phyloP scores from a whole-genome alignment of 164 flowering plant genomes.

The Euptelea pleiosperma region DNA sequence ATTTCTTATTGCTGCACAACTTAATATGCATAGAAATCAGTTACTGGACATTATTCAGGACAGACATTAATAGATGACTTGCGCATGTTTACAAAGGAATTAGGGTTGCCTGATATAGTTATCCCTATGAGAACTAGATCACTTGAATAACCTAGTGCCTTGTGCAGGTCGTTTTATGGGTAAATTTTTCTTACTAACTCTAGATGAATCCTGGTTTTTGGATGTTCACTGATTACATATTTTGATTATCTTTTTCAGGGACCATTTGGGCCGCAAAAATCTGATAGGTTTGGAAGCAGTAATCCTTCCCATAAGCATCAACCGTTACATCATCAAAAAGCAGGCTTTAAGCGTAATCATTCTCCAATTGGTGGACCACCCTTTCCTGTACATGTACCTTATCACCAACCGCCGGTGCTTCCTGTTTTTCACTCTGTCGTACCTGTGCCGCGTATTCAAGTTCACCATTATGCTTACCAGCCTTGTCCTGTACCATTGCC shows the following conservation, averaged over 20 bases:
- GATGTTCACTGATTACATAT: neutral
- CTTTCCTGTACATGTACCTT: slow-evolving; percentile 49
- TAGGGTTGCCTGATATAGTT: too few relatives aligned
- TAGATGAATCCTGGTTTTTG: neutral
- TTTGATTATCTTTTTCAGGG: slow-evolving; percentile 36
- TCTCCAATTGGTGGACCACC: slow-evolving; percentile 49
- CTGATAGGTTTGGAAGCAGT: slow-evolving; percentile 42
- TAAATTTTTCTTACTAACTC: too few relatives aligned
- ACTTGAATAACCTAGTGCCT: too few relatives aligned
- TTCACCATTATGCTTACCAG: slow-evolving; percentile 55
- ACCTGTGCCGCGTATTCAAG: slow-evolving; percentile 48
- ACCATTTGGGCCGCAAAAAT: slow-evolving; percentile 43
- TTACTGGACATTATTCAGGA: too few relatives aligned
- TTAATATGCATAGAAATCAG: too few relatives aligned
- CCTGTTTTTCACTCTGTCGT: slow-evolving; percentile 52
- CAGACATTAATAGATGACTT: too few relatives aligned
- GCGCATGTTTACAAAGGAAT: too few relatives aligned
- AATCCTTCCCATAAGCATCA: slow-evolving; percentile 43
- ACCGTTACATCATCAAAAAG: slow-evolving; percentile 48
- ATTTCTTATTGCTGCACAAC: too few relatives aligned
- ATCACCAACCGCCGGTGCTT: slow-evolving; percentile 46
- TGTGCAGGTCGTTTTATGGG: too few relatives aligned
- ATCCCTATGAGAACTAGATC: too few relatives aligned
- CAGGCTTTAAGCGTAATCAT: slow-evolving; percentile 50
- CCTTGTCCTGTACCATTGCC: slow-evolving; percentile 53